Evolutionary conservation across 306 rosid genomes (phyloP).

Genomic region (Vigna reflexopilosa): DNA sequence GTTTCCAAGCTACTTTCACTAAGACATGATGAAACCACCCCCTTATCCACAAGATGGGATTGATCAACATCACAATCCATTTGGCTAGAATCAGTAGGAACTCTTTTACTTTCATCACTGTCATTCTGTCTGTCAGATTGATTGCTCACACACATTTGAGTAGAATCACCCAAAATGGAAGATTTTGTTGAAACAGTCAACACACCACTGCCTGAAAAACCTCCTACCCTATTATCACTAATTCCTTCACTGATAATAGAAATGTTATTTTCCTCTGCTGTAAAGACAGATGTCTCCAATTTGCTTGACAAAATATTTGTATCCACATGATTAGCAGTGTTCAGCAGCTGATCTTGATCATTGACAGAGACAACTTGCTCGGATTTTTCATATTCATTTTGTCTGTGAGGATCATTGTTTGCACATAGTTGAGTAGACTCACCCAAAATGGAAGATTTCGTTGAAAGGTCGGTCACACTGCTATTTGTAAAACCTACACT

Average conservation of each 20-base stretch:
- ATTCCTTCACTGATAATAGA: conserved; percentile 50
- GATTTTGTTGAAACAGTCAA: conserved; percentile 50
- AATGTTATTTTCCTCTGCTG: conserved; percentile 46
- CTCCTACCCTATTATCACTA: conserved; percentile 47
- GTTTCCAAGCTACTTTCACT: conserved; percentile 46
- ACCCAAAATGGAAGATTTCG: conserved; percentile 49
- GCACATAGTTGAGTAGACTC: conserved; percentile 58
- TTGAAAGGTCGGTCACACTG: conserved; percentile 2
- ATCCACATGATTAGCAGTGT: conserved; percentile 47
- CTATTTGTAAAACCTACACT: conserved; percentile 42
- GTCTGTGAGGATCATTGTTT: conserved; percentile 41
- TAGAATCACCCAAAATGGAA: conserved; percentile 52
- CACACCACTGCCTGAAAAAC: conserved; percentile 32
- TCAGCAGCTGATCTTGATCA: conserved; percentile 50
- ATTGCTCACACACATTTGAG: conserved; percentile 50
- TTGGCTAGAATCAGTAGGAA: conserved; percentile 50
- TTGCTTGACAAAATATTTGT: conserved; percentile 48
- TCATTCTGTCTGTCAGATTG: conserved; percentile 44
- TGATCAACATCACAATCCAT: conserved; percentile 46
- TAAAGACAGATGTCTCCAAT: conserved; percentile 45
- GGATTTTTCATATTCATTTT: conserved; percentile 42
- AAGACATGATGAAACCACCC: conserved; percentile 51
- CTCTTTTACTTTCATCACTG: conserved; percentile 46
- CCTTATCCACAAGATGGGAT: conserved; percentile 51
- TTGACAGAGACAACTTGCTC: conserved; percentile 46